These are phyloP conservation scores for Penicillium sp. DNA, from an alignment of 2,329 filamentous ascomycete genomes.

Conservation along the genomic window DNA sequence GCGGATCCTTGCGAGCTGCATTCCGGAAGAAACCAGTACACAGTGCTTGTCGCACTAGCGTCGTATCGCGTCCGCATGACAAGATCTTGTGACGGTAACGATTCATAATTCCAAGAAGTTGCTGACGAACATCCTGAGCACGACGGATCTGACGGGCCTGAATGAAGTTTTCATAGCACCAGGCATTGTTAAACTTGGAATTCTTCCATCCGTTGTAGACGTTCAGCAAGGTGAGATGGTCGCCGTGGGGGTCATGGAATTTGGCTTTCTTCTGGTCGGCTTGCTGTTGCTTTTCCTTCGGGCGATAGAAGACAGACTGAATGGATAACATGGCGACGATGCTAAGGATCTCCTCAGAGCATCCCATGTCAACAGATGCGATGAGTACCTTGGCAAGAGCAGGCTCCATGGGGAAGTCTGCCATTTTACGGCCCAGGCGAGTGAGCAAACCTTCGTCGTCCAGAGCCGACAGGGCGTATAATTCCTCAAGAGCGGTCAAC, in stretches of 20 bases:
- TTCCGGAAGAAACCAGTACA: slow-evolving; percentile 96
- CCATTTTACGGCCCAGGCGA: slow-evolving; percentile 90
- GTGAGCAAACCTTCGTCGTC: slow-evolving; percentile 95
- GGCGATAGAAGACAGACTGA: slow-evolving; percentile 83
- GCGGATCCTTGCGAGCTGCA: slow-evolving; percentile 85
- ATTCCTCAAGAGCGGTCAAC: slow-evolving; percentile 89
- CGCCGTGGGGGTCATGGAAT: slow-evolving; percentile 90
- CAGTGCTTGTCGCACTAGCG: slow-evolving; percentile 78
- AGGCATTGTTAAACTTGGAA: slow-evolving; percentile 72
- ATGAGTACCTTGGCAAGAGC: slow-evolving; percentile 86
- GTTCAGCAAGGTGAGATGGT: slow-evolving; percentile 90
- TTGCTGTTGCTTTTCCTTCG: slow-evolving; percentile 93
- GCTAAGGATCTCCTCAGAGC: slow-evolving; percentile 87
- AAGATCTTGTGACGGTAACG: slow-evolving; percentile 76
- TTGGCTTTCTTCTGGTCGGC: slow-evolving; percentile 97
- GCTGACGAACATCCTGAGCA: slow-evolving; percentile 85
- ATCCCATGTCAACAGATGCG: slow-evolving; percentile 75
- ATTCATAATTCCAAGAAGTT: slow-evolving; percentile 89
- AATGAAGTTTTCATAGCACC: slow-evolving; percentile 98
- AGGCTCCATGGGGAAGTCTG: slow-evolving; percentile 97
- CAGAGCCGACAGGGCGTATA: slow-evolving; percentile 84
- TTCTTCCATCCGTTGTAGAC: slow-evolving; percentile 97
- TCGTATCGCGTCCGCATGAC: slow-evolving; percentile 81
- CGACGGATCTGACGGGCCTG: slow-evolving; percentile 83
- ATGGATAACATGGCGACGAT: slow-evolving; percentile 94